Conservation (phyloP, 768 basidiomycete genomes). For the Infundibulicybe gibba region DNA sequence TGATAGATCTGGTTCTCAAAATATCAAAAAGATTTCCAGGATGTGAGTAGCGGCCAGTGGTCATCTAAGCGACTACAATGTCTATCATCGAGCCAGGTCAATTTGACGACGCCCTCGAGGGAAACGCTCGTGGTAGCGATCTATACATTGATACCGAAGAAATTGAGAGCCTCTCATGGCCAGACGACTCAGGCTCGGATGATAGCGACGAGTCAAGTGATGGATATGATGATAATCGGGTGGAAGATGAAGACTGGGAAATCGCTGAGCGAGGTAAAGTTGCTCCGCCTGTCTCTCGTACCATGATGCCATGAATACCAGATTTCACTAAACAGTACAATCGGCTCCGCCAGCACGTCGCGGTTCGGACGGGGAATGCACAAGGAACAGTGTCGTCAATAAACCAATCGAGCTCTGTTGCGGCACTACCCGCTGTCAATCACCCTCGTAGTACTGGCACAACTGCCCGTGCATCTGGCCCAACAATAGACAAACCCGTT, state of each 20-base stretch:
- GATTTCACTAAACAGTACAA: constrained; percentile 99
- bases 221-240: constrained; percentile 53
- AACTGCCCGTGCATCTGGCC: constrained; percentile 17
- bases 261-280: constrained; percentile 72
- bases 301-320: constrained; percentile 24
- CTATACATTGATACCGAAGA: constrained; percentile 42
- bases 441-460: constrained; percentile 43
- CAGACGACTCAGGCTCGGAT: constrained; percentile 34
- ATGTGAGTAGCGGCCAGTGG: background rate
- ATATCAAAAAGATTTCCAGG: background rate
- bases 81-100: constrained; percentile 43
- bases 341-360: constrained; percentile 87
- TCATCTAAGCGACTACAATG: background rate
- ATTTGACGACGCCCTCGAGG: constrained; percentile 56
- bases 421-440: constrained; percentile 69
- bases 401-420: constrained; percentile 46
- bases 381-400: constrained; percentile 54
- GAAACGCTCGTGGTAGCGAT: constrained; percentile 22
- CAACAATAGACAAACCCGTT: constrained; percentile 52
- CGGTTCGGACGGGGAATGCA: constrained; percentile 71
- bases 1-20: background rate
- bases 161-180: constrained; percentile 28
- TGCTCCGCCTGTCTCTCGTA: constrained; percentile 2
- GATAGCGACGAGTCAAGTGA: constrained; percentile 40
- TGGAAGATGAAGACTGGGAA: constrained; percentile 90